Percentiles rank a stretch among this genome's conserved stretches.
Evolutionary conservation across 1,284 basidiomycete genomes (phyloP).

Genomic region (Ganoderma multipileum): DNA sequence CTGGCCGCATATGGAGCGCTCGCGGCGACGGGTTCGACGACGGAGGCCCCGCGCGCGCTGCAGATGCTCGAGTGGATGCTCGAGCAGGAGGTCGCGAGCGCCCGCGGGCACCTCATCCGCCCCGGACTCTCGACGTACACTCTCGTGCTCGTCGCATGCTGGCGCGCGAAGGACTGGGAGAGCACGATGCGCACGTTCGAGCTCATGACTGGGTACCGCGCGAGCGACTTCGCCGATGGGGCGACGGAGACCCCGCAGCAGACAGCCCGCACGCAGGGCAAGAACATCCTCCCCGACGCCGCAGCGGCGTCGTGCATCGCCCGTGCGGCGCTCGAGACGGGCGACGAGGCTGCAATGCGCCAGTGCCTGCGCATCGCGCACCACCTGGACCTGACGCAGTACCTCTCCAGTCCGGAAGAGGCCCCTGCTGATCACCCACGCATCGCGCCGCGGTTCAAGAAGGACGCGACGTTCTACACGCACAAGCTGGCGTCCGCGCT

Average conservation of each 20-base stretch:
- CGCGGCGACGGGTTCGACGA: constrained; percentile 42
- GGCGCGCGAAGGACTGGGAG: constrained; percentile 66
- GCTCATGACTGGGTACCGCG: constrained; percentile 68
- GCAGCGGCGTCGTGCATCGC: constrained; percentile 55
- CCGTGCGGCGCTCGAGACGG: constrained; percentile 56
- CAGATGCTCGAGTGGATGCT: constrained; percentile 71
- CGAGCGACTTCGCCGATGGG: constrained; percentile 57
- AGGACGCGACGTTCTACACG: constrained; percentile 31
- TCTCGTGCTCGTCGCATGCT: constrained; percentile 65
- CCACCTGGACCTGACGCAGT: constrained; percentile 44
- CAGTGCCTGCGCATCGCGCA: constrained; percentile 65
- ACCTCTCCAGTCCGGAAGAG: constrained; percentile 4
- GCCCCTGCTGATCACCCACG: constrained; percentile 9
- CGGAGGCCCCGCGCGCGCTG: constrained; percentile 51
- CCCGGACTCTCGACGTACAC: constrained; percentile 57
- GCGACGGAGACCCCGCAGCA: constrained; percentile 32
- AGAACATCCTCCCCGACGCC: constrained; percentile 51
- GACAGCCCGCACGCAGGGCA: constrained; percentile 35
- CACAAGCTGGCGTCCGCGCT: constrained; percentile 33
- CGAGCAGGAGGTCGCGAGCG: constrained; percentile 47
- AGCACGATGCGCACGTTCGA: constrained; percentile 62
- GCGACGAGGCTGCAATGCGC: constrained; percentile 49
- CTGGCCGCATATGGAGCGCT: constrained; percentile 58
- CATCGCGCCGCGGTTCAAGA: constrained; percentile 18
- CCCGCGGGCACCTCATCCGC: constrained; percentile 46